Evolutionary conservation across 805 yeast genomes (phyloP), one percentile per base, ranked within the genome.

Genomic region (Groenewaldozyma tartarivorans): DNA sequence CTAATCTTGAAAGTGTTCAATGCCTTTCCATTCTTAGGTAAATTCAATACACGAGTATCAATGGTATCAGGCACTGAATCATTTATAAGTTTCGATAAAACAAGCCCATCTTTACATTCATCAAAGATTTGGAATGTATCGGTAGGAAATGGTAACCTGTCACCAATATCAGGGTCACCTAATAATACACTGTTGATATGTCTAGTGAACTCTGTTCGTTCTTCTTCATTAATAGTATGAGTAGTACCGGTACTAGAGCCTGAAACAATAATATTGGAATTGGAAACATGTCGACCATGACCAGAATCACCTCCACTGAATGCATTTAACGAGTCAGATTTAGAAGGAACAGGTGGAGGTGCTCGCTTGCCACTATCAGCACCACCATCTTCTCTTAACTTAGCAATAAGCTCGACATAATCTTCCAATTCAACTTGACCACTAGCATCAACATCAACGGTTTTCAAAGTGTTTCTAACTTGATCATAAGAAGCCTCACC

Each of bases 1-100:
- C 83, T 75, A 79, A 94, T 90, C 49, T 88, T 92, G 71, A 92
- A 92, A 58, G 86, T 85, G 69, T 92, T 92, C 60, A 92, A 73
- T 15, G 74, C 64, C 64, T 85, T 88, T 45, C 81, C 82, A 51
- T 73, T 72, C 60, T 81, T 82, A 20, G 97, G 94, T 60, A 79
- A 68, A 63, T 92, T 92, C 58, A 92, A 74, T 15, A 92, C 98
- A 72, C 98, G 83, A 6, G 96, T 88, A 67, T 92, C 98, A 54
- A 92, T 92, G 7, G 98, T 92, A 64, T 92, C 96, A 5, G 97
- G 96, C 26, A 92, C 98, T 24, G 96, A 86, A 64, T 92, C 98
- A 61, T 92, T 92, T 61, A 92, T 87, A 58, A 92, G 78, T 62
- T 86, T 84, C 17, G 97, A 87, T 43, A 92, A 69, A 20, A 92